These are phyloP conservation scores for Pulveroboletus frians DNA, from an alignment of 768 basidiomycete genomes.

Conservation along the genomic window DNA sequence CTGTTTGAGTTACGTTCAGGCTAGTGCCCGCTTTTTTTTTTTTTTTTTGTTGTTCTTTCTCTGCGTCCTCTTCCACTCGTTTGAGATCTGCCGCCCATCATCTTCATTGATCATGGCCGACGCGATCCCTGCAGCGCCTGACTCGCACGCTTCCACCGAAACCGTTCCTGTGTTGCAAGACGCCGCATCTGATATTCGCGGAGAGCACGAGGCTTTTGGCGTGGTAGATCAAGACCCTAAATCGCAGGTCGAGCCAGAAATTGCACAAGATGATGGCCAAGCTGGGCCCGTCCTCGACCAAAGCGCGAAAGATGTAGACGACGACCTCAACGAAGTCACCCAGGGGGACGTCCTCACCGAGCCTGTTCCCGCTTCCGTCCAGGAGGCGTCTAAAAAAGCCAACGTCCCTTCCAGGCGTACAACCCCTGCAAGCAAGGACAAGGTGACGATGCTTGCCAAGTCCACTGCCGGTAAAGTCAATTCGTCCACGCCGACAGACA, in stretches of 20 bases:
- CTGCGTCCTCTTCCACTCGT: constrained; percentile 1
- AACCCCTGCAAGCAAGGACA: constrained; percentile 25
- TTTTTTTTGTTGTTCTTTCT: constrained; percentile 8
- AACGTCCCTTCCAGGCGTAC: constrained; percentile 23
- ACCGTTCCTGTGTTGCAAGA: constrained; percentile 18
- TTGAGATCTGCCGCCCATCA: constrained; percentile 10
- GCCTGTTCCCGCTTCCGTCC: constrained; percentile 12
- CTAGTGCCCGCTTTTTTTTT: constrained; percentile 3
- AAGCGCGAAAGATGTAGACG: constrained; percentile 9
- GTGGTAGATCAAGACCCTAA: constrained; percentile 28
- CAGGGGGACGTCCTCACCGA: constrained; percentile 21
- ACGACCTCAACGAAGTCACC: constrained; percentile 19
- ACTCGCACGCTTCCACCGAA: constrained; percentile 20
- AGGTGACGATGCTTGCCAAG: constrained; percentile 39
- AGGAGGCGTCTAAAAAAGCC: constrained; percentile 26
- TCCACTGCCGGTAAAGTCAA: constrained; percentile 41
- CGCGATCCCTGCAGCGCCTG: constrained; percentile 18
- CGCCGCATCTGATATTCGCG: constrained; percentile 24
- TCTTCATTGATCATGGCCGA: constrained; percentile 35
- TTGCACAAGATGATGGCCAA: constrained; percentile 17
- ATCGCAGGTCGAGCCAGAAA: constrained; percentile 17
- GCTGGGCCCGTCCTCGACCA: constrained; percentile 15
- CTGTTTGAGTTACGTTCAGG: constrained; percentile 11
- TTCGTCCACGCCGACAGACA: constrained; percentile 54
- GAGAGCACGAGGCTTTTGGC: constrained; percentile 37